Conservation (phyloP, 257 asterid genomes). For the Gentiana dahurica region DNA sequence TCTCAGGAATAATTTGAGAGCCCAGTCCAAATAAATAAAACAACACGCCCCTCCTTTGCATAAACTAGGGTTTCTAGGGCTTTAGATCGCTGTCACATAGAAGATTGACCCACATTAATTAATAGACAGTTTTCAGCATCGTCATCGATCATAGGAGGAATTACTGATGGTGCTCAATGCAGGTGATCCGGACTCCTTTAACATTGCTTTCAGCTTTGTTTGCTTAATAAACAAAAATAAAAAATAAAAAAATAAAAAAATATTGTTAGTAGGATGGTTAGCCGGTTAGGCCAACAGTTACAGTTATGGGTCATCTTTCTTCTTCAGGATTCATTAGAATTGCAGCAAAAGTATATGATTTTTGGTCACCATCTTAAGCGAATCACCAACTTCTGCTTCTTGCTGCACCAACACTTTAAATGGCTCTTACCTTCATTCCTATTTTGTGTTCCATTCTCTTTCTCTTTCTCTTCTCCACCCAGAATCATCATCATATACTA, state of each 20-base stretch:
- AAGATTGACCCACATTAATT: too few species aligned
- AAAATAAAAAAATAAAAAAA: not conserved
- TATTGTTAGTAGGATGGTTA: not conserved
- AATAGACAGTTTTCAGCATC: too few species aligned
- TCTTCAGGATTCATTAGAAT: slow-evolving; percentile 30
- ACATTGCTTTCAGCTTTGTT: slow-evolving; percentile 35
- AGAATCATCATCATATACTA: not conserved
- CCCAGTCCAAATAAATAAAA: too few species aligned
- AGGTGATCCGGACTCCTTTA: too few species aligned
- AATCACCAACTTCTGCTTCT: slow-evolving; percentile 24
- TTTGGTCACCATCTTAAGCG: slow-evolving; percentile 62
- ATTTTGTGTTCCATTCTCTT: slow-evolving; percentile 3
- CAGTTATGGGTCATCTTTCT: slow-evolving; percentile 6
- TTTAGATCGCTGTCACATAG: too few species aligned
- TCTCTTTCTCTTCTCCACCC: not conserved
- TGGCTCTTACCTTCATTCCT: slow-evolving; percentile 3
- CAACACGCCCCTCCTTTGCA: too few species aligned
- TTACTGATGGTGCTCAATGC: too few species aligned
- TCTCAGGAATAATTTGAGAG: too few species aligned
- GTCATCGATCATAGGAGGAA: too few species aligned
- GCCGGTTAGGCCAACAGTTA: slow-evolving; percentile 64
- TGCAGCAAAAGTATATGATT: slow-evolving; percentile 56
- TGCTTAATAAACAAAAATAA: slow-evolving; percentile 36
- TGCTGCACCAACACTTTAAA: slow-evolving; percentile 19
- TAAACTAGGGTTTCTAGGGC: too few species aligned